Base-by-base conservation (phyloP, 352 stramenopile species). In the Blastocystis sp. region DNA sequence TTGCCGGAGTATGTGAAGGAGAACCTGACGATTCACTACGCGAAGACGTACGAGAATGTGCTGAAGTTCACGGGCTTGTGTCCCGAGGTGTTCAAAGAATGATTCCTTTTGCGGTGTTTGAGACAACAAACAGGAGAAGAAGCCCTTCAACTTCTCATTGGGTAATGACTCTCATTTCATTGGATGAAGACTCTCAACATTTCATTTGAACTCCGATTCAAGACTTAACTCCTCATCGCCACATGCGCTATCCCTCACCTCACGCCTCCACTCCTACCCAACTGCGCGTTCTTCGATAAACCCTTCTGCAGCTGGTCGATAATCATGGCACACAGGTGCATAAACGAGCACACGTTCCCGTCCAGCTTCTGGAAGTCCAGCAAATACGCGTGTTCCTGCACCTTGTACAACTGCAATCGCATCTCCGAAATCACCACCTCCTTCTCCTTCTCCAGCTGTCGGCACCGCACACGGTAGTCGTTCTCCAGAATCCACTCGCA, bases 351-450 rank as follows among this genome's bases (percentile, higher is more conserved):
- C 69, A 95, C 95, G 92, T 98, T 98, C 41, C 97, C 97, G 66
- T 97, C 94, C 62, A 96, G 91, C 50, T 94, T 94, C 90, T 98
- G 96, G 91, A 99, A 99, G 92, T 99, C 97, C 26, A 99, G 93
- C 62, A 99, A 91, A 91, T 99, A 99, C 91, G 99, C 99, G 91
- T 97, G 97, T 90, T 98, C 95, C 92, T 99, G 97, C 29, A 97
- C 94, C 91, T 94, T 85, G 69, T 90, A 92, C 35, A 93, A 80
- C 51, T 91, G 90, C 21, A 92, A 29, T 10, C 60, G 19, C 51
- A 93, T 80, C 16, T 92, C 74, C 2, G 92, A 51, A 50, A 37
- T 4, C 21, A 90, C 29, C 13, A 35, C 37, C 50, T 69, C 55
- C 21, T 29, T 29, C 2, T 35, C 69, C 50, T 37, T 62, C 31